Evolutionary conservation across 202 grass and related monocot species (phyloP), one percentile per base, ranked within the genome.

Genomic region (Zoysia matrella): DNA sequence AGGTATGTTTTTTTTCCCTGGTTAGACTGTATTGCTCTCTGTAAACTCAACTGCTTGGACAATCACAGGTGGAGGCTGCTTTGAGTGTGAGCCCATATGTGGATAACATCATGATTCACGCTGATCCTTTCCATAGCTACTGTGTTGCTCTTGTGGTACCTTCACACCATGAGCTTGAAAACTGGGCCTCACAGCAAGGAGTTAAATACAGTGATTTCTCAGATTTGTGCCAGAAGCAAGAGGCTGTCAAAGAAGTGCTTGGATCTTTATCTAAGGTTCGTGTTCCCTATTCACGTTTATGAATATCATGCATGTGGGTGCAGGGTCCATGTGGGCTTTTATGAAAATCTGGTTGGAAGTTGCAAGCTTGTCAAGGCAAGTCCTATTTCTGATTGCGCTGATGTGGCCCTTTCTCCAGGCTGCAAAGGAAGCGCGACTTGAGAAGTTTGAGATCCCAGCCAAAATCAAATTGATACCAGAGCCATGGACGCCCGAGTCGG

Each of bases 81-180:
- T 74, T 98, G 77, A 69, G 72, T 77, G 87, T 80, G 73, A 94
- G 88, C 80, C 86, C 92, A 46, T 94, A 94, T 77, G 92, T 93
- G 14, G 92, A 94, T 76, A 98, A 93, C 84, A 94, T 98, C 80
- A 94, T 94, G 90, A 15, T 98, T 44, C 90, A 94, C 63, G 92
- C 88, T 6, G 86, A 98, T 89, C 95, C 95, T 80, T 90, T 94
- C 74, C 82, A 94, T 73, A 98, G 58, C 82, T 93, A 80, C 76
- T 94, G 92, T 60, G 90, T 98, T 78, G 95, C 90, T n/a, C 90
- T 98, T 60, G 88, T 98, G n/a, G 88, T 93, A 75, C 79, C 76
- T 82, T 84, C 86, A 76, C 90, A 54, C 39, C 73, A 18, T 62
- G 82, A 93, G 51, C 81, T 98, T 14, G 86, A 94, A 86, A 92